Conservation (phyloP, 331 rosid genomes). For the Saraca asoca region DNA sequence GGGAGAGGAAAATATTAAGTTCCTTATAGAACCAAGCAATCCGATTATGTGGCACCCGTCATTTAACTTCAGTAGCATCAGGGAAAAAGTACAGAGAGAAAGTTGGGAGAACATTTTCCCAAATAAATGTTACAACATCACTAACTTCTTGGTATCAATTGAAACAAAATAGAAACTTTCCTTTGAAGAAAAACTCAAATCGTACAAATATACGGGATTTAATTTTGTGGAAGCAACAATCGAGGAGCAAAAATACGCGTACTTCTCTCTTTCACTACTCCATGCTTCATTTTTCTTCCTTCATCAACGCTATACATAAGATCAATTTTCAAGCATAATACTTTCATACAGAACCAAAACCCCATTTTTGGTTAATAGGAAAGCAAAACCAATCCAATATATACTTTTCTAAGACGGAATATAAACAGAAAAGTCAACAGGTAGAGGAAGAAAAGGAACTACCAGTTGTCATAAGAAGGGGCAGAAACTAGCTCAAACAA, state of each 20-base stretch:
- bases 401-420: conserved; percentile 19
- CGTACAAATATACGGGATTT: conserved; percentile 4
- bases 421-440: conserved; percentile 2
- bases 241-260: conserved; percentile 15
- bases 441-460: conserved; percentile 20
- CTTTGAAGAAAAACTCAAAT: conserved; percentile 8
- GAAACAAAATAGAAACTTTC: no score
- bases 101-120: neutral
- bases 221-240: neutral
- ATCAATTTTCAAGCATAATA: no score
- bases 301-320: neutral
- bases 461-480: conserved; percentile 22
- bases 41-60: neutral
- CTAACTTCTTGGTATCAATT: no score
- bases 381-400: conserved; percentile 32
- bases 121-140: neutral
- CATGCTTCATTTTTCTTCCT: conserved; percentile 15
- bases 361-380: conserved; percentile 19
- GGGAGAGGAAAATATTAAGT: conserved; percentile 1
- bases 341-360: neutral
- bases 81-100: conserved; percentile 15
- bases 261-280: conserved; percentile 11
- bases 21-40: conserved; percentile 10
- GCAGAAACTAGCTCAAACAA: neutral
- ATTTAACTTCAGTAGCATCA: neutral